Conservation (phyloP, 345 rosid species). For the Jatropha curcas region DNA sequence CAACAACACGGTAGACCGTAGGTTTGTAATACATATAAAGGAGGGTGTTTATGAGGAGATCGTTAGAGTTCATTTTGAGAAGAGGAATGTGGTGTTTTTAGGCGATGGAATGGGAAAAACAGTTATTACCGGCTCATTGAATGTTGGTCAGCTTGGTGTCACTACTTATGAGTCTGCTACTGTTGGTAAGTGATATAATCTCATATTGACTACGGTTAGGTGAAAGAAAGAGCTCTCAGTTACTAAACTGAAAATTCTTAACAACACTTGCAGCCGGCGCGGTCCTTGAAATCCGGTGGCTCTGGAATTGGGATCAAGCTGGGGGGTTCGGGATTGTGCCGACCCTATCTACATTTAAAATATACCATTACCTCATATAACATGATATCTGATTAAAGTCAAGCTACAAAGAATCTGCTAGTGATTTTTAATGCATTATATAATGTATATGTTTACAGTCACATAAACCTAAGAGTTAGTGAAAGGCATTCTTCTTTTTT, state of each 20-base stretch:
- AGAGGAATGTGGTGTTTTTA: constrained; percentile 74
- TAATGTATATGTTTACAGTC: background rate
- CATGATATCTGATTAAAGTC: no score
- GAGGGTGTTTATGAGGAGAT: constrained; percentile 75
- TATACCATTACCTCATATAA: no score
- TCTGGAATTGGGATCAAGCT: no score
- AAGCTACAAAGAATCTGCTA: background rate
- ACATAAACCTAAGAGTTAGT: background rate
- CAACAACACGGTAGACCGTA: constrained; percentile 30
- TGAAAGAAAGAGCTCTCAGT: no score
- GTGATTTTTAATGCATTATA: no score
- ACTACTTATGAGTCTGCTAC: constrained; percentile 78
- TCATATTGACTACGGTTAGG: background rate
- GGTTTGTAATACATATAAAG: constrained; percentile 62
- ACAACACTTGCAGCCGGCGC: no score
- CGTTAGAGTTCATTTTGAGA: constrained; percentile 70
- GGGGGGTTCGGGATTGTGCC: no score
- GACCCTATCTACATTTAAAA: no score
- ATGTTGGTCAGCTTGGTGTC: constrained; percentile 57
- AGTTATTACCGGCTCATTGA: constrained; percentile 61
- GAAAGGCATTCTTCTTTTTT: no score
- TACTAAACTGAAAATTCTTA: no score
- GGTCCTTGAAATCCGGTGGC: no score
- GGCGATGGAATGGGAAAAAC: constrained; percentile 90
- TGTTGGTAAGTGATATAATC: constrained; percentile 49